Base-by-base conservation (phyloP, 345 rosid genomes). In the Moricandia moricandioides region DNA sequence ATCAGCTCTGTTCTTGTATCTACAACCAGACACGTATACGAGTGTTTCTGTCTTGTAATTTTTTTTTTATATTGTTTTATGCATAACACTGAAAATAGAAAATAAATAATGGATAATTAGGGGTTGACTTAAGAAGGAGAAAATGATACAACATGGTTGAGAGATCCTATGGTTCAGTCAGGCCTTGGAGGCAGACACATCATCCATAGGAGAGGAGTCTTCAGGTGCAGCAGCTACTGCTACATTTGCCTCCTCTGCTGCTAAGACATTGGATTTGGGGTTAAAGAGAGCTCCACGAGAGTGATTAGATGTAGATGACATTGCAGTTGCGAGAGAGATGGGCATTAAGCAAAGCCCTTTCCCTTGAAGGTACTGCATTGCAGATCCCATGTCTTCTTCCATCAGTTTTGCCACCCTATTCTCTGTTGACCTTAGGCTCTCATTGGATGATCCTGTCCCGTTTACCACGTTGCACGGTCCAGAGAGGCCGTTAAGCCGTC, bases 361-460 rank as follows among this genome's bases (percentile, higher is more conserved):
- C 7, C 51, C 51, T 45, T 13, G 51, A 13, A 45, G 51, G 51
- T 45, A 45, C 51, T 45, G 51, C 51, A 45, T 45, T n/a, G 51
- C 51, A 5, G 51, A 45, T 45, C 51, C 51, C 51, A 45, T 45
- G 88, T 78, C 99, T 77, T 95, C 96, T 51, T 95, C 98, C 96
- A 95, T 89, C 18, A 95, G 84, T 83, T 88, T 95, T 0, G 94
- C 98, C 56, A 95, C 99, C 69, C 93, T 96, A 57, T 89, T 86
- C 75, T 92, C 99, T 70, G 97, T 85, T 75, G 86, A 81, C 55
- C 90, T 85, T 16, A 91, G 30, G 78, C 84, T 82, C 78, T 84
- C 91, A 61, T 86, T 83, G 1, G 82, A 16, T 26, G 84, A 76
- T 29, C 84, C 71, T 59, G 77, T 43, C 79, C 74, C 82, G 71